Evolutionary conservation across 768 basidiomycete species (phyloP), one percentile per base, ranked within the genome.

Genomic region (Suillus occidentalis): DNA sequence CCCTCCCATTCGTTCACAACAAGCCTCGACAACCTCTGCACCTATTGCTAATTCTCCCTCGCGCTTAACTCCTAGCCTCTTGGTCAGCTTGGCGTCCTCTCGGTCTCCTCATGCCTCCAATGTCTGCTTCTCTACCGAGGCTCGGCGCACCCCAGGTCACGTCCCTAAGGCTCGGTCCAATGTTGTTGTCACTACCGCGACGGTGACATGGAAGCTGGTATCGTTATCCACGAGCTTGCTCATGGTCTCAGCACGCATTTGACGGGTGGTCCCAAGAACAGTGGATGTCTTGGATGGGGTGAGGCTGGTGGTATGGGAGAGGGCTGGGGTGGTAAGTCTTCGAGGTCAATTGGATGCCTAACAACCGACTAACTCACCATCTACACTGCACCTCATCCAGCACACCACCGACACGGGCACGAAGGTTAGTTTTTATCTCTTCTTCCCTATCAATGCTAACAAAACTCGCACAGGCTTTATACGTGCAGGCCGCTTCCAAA

Each of bases 221-320:
- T 99, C 65, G 95, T 97, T 69, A 95, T 98, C 64, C 94, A 95
- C 76, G 94, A 96, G 76, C 73, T 91, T 68, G 80, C 84, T 60
- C 97, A 99, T 76, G 97, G 97, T 66, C 80, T 98, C 57, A 94
- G 92, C 73, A 99, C 95, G 3, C 91, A 97, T 71, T 76, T 98
- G 66, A 99, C 97, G 8, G 97, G 97, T 76, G 97, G 97, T 3
- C 95, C 95, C 0, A 83, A 86, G 62, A 93, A 97, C 79, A 95
- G 94, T 37, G 92, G 91, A 3, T 97, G 96, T 75, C 87, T 99
- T 63, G 94, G 94, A 13, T 99, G 92, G 89, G 96, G 97, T 60
- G 95, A 99, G 80, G 84, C 89, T 34, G 97, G 97, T 45, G 97
- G 95, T 31, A 98, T 98, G 96, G 96, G 96, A 69, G 95, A 97